A percentile compares a stretch with the other conserved stretches of the same genome.
These are phyloP conservation scores for Trematosphaeria pertusa DNA, from an alignment of 2,329 filamentous ascomycete genomes.

Conservation along the genomic window DNA sequence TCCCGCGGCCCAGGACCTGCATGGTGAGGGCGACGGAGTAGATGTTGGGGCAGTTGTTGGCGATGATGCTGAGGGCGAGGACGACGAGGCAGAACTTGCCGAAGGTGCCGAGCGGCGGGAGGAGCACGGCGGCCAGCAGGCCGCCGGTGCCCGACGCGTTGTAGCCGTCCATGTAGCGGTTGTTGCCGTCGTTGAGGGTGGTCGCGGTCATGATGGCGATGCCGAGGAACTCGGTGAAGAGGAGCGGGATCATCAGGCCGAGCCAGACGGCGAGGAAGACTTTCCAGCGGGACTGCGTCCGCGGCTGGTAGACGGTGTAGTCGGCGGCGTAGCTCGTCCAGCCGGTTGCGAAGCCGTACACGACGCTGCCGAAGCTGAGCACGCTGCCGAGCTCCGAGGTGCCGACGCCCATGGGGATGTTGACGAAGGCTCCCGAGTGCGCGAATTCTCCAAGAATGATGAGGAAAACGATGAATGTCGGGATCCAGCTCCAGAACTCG, in stretches of 20 bases:
- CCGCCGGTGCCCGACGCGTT: slow-evolving; percentile 67
- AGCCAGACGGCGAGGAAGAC: slow-evolving; percentile 74
- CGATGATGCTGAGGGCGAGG: slow-evolving; percentile 70
- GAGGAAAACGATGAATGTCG: slow-evolving; percentile 75
- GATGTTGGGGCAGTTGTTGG: slow-evolving; percentile 75
- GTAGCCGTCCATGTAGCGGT: slow-evolving; percentile 65
- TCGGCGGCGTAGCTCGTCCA: slow-evolving; percentile 80
- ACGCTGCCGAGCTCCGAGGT: slow-evolving; percentile 65
- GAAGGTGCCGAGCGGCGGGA: slow-evolving; percentile 69
- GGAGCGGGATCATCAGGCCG: slow-evolving; percentile 73
- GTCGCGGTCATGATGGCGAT: slow-evolving; percentile 73
- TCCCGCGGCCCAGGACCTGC: slow-evolving; percentile 67
- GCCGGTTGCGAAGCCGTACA: slow-evolving; percentile 73
- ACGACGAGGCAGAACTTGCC: slow-evolving; percentile 75
- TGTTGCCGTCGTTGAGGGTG: slow-evolving; percentile 58
- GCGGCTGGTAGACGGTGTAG: slow-evolving; percentile 81
- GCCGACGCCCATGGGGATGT: slow-evolving; percentile 66
- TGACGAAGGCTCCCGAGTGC: slow-evolving; percentile 69
- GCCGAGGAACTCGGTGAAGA: slow-evolving; percentile 77
- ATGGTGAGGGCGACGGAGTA: slow-evolving; percentile 71
- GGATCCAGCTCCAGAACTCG: slow-evolving; percentile 78
- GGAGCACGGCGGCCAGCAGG: slow-evolving; percentile 69
- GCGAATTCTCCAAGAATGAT: slow-evolving; percentile 73
- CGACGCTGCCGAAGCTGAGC: slow-evolving; percentile 70
- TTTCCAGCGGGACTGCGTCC: slow-evolving; percentile 63